Conservation (phyloP, 2,329 filamentous ascomycete species). For the Aspergillus pseudotamarii region DNA sequence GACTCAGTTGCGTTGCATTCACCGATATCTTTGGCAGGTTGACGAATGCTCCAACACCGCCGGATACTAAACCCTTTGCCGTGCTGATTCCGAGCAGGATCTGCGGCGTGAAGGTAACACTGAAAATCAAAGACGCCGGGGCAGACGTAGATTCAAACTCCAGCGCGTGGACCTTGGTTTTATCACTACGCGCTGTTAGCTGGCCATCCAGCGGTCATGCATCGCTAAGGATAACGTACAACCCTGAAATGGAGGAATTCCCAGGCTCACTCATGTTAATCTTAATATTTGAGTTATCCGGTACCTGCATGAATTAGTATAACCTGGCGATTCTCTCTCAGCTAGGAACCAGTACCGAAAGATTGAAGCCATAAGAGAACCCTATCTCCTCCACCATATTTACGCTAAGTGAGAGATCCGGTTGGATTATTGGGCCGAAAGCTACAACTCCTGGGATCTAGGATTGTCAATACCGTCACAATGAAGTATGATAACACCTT, state of each 20-base stretch:
- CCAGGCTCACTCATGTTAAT: constrained; percentile 17
- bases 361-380: constrained; percentile 25
- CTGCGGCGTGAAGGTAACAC: constrained; percentile 20
- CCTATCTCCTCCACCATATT: constrained; percentile 14
- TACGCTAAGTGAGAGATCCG: constrained; percentile 17
- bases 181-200: constrained; percentile 12
- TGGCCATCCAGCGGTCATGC: neutral
- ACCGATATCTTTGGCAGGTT: constrained; percentile 25
- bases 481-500: neutral
- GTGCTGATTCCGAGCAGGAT: constrained; percentile 22
- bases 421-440: constrained; percentile 21
- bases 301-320: constrained; percentile 16
- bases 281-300: constrained; percentile 18
- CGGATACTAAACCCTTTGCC: constrained; percentile 11
- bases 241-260: constrained; percentile 33
- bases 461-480: neutral
- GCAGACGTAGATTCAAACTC: constrained; percentile 19
- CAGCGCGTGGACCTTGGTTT: constrained; percentile 20
- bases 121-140: constrained; percentile 14
- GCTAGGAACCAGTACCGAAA: constrained; percentile 15
- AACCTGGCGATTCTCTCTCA: too few relatives aligned
- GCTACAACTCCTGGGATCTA: constrained; percentile 25
- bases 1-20: constrained; percentile 20
- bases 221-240: constrained; percentile 27
- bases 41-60: constrained; percentile 26